Evolutionary conservation across 2,329 filamentous ascomycete genomes (phyloP), one percentile per base, ranked within the genome.

Genomic region (Meredithiella fracta): DNA sequence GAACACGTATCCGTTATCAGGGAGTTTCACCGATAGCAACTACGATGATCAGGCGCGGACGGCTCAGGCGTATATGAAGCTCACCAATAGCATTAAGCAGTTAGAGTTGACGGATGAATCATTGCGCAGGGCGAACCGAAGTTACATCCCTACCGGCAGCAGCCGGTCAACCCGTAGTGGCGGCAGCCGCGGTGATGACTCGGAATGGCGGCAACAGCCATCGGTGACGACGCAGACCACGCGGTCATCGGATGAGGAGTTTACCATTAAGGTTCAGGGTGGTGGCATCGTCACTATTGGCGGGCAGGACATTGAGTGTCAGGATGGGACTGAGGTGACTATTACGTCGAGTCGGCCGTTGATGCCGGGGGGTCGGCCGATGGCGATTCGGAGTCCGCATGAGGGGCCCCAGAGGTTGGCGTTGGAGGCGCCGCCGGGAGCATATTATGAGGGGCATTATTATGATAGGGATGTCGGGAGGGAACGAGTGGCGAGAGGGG

Each of bases 221-320:
- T 82, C 78, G 55, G 77, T 76, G 26, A 79, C 79, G 0, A 82
- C 79, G 11, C 73, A 77, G 42, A 78, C 79, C 8, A 83, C 79
- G 3, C 70, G 75, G 34, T 77, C 75, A 6, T 69, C 66, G 2
- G 74, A 77, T 55, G 77, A 82, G 38, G 77, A 81, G 59, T 70
- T 81, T 57, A 82, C 77, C 15, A 81, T 83, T 64, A 77, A 77
- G 60, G 70, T 83, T 50, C 44, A 26, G 9, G 75, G 72, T 23
- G 77, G 76, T 11, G 70, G 70, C n/a, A 69, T 74, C 22, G 72
- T 83, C 56, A 73, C 75, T 60, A 71, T 80, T 25, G 74, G 74
- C 38, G 73, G 74, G 26, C 70, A 78, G 8, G 75, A 79, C 63
- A 79, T 83, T 62, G 72, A 77, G 61, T 80, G 76, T 63, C 69